These are phyloP conservation scores for Aureobasidium sp. DNA, from an alignment of 2,329 filamentous ascomycete species.

Conservation along the genomic window DNA sequence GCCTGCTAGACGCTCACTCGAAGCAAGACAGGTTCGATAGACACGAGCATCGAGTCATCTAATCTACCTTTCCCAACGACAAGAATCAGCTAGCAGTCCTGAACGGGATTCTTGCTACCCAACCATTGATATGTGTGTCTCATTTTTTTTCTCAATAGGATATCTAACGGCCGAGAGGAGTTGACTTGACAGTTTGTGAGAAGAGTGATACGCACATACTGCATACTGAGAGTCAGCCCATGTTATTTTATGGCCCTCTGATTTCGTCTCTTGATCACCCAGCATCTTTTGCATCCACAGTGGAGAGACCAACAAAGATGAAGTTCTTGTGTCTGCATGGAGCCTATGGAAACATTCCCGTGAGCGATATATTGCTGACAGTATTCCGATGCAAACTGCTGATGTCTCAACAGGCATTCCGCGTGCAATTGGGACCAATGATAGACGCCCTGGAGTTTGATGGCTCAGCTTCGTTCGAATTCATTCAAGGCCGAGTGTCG, in stretches of 20 bases:
- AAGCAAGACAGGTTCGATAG: not conserved
- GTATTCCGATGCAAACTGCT: not conserved
- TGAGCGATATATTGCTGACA: not conserved
- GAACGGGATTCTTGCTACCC: not conserved
- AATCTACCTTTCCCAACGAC: not conserved
- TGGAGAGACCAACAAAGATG: not conserved
- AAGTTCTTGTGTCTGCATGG: slow-evolving; percentile 2
- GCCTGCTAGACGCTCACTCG: not conserved
- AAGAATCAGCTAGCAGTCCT: not conserved
- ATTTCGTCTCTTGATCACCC: not conserved
- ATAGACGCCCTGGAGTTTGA: not conserved
- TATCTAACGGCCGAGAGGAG: not conserved
- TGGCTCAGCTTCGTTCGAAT: not conserved
- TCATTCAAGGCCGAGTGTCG: slow-evolving; percentile 1
- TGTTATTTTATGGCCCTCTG: not conserved
- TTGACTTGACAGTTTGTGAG: not conserved
- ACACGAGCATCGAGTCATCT: not conserved
- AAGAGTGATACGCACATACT: not conserved
- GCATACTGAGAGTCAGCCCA: not conserved
- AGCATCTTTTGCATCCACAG: not conserved
- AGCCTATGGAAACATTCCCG: slow-evolving; percentile 8
- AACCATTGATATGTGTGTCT: not conserved
- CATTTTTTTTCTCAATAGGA: not conserved
- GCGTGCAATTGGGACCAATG: not conserved
- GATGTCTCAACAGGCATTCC: not conserved